Percentiles rank a stretch among this genome's conserved stretches.
Evolutionary conservation across 2,329 filamentous ascomycete genomes (phyloP).

Genomic region (Dothideomycetes sp.): DNA sequence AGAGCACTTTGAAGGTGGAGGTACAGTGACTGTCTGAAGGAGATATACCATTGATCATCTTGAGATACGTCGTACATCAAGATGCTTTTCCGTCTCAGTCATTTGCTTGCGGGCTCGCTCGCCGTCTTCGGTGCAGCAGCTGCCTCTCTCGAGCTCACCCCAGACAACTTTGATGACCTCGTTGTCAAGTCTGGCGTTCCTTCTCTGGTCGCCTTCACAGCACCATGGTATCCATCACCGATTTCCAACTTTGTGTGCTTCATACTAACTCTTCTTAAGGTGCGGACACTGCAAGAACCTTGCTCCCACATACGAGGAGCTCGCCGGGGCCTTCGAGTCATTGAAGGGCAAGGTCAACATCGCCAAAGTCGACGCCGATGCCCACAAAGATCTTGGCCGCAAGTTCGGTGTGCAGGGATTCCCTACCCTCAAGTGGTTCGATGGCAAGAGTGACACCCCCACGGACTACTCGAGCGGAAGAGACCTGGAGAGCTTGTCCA

Average conservation of each 20-base stretch:
- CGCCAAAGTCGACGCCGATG: conserved; percentile 92
- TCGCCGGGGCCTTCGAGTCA: conserved; percentile 62
- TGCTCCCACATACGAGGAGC: conserved; percentile 87
- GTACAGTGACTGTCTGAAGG: no score
- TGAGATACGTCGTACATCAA: no score
- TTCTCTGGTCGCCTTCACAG: conserved; percentile 94
- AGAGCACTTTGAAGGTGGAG: no score
- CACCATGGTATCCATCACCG: no score
- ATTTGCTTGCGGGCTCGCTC: conserved; percentile 35
- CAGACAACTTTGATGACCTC: conserved; percentile 81
- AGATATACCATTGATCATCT: no score
- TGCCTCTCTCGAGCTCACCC: conserved; percentile 82
- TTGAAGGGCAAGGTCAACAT: conserved; percentile 70
- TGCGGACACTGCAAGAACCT: conserved; percentile 99
- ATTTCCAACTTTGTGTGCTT: no score
- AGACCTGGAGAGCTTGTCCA: conserved; percentile 72
- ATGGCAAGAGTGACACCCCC: conserved; percentile 81
- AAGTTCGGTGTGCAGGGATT: conserved; percentile 86
- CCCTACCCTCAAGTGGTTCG: conserved; percentile 95
- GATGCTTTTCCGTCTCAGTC: conserved; percentile 8
- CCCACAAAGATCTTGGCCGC: conserved; percentile 73
- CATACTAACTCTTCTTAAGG: no score
- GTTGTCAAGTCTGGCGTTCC: conserved; percentile 89
- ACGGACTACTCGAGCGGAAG: conserved; percentile 77
- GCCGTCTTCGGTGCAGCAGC: conserved; percentile 46